Conservation (phyloP, 345 rosid species). For the Salix udensis region DNA sequence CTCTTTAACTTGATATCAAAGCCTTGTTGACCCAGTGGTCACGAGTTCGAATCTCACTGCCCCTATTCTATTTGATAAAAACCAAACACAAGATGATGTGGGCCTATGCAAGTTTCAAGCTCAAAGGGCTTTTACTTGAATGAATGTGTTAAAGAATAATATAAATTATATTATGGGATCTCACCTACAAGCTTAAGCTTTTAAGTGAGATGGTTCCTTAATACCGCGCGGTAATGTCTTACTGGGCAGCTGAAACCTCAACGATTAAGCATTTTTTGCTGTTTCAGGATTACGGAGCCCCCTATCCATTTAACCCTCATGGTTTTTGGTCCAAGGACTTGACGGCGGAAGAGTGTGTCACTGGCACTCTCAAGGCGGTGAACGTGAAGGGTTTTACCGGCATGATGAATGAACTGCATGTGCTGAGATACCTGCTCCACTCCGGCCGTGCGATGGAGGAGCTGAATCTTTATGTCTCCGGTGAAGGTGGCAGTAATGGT, state of each 20-base stretch:
- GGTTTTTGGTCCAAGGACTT: neutral
- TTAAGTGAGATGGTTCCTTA: no score
- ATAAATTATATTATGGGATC: no score
- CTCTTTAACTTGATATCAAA: no score
- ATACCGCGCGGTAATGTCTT: neutral
- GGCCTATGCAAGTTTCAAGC: no score
- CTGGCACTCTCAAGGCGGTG: neutral
- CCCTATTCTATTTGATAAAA: no score
- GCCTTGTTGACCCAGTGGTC: no score
- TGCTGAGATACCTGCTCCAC: constrained; percentile 1
- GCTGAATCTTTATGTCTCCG: neutral
- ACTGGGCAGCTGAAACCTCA: neutral
- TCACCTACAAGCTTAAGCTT: no score
- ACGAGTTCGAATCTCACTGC: no score
- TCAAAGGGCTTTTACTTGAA: no score
- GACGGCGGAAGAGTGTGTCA: neutral
- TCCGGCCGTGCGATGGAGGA: neutral
- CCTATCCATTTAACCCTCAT: neutral
- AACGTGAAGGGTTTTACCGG: constrained; percentile 8
- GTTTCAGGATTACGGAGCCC: neutral
- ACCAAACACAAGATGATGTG: no score
- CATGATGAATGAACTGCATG: neutral
- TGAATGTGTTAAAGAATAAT: no score
- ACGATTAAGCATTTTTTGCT: neutral
- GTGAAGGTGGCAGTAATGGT: neutral